Evolutionary conservation across 2,329 filamentous ascomycete genomes (phyloP).

Genomic region (Penicillium crustosum): DNA sequence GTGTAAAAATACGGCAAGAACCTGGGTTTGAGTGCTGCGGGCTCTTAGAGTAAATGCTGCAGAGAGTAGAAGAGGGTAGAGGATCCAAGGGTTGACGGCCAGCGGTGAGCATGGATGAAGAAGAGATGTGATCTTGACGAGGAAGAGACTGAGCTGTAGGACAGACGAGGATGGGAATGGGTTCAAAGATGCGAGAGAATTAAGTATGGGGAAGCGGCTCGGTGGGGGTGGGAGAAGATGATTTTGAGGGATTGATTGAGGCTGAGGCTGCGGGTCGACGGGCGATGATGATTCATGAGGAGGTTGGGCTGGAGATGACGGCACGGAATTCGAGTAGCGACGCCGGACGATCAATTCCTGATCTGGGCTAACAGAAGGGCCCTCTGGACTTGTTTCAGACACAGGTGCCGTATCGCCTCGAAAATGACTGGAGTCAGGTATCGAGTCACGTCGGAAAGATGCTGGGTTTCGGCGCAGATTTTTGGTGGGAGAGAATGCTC

Average conservation of each 20-base stretch:
- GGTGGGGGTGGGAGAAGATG: slow-evolving; percentile 48
- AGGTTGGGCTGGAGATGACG: slow-evolving; percentile 25
- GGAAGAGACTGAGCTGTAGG: slow-evolving; percentile 62
- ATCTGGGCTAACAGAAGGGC: slow-evolving; percentile 29
- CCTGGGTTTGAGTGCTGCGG: slow-evolving; percentile 39
- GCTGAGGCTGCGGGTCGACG: slow-evolving; percentile 3
- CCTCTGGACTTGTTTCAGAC: slow-evolving; percentile 16
- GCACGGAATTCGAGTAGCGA: slow-evolving; percentile 29
- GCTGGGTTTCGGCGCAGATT: slow-evolving; percentile 22
- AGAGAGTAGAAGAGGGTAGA: slow-evolving; percentile 66
- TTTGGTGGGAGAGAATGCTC: slow-evolving; percentile 32
- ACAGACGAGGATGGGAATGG: slow-evolving; percentile 40
- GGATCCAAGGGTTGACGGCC: slow-evolving; percentile 62
- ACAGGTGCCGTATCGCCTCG: slow-evolving; percentile 17
- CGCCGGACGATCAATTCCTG: slow-evolving; percentile 36
- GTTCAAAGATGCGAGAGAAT: slow-evolving; percentile 22
- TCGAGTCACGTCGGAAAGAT: slow-evolving; percentile 27
- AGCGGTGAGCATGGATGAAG: slow-evolving; percentile 70
- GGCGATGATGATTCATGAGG: slow-evolving; percentile 13
- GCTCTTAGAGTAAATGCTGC: slow-evolving; percentile 63
- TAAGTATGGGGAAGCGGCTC: slow-evolving; percentile 28
- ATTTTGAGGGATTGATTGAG: slow-evolving; percentile 22
- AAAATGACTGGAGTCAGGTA: slow-evolving; percentile 26
- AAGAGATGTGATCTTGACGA: slow-evolving; percentile 66
- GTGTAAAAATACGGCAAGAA: slow-evolving; percentile 50